Base-by-base conservation (phyloP, 2,329 filamentous ascomycete genomes). In the Pseudocercospora macadamiae region DNA sequence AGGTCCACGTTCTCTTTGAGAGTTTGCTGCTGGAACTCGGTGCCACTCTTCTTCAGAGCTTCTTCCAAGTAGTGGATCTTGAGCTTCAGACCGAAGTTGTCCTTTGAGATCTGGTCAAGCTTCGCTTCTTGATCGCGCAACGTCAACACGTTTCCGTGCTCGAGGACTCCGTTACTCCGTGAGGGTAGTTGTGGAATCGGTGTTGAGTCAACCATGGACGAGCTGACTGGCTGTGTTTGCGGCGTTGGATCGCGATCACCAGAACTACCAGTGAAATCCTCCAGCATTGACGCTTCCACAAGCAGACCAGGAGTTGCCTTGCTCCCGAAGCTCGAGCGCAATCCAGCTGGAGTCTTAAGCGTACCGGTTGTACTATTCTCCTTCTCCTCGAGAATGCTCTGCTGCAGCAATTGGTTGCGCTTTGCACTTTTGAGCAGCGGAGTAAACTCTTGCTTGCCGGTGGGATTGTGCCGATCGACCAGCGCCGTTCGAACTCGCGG, bases 31-130 rank as follows among this genome's bases (percentile, higher is more conserved):
- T 93, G 96, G 79, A 93, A 95, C 55, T 93, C 91, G 6, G 91
- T 92, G 0, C 93, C 93, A 55, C 89, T 86, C 73, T 96, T 96
- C 54, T 88, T 86, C 51, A 99, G 78, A 12, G 91, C 90, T 67
- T 97, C 91, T 74, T 99, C 92, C 56, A 99, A 83, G 73, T 96
- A 99, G 75, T 97, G 92, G 54, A 97, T 96, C 75, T 96, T 97
- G 67, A 97, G 83, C 76, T 97, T 97, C 54, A 99, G 82, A 21
- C 91, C 91, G 72, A 97, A 99, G 72, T 99, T 99, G 72, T 97
- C 95, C 79, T 99, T 99, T 72, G 97, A 92, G 68, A 99, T 93
- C 71, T 90, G 90, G 77, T 97, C 91, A 67, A 99, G 93, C 66
- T 86, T 85, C 67, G 91, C 92, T 76, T 97, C 95, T 75, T 99